Base-by-base conservation (phyloP, 106 monocot species). In the Posidonia australis region DNA sequence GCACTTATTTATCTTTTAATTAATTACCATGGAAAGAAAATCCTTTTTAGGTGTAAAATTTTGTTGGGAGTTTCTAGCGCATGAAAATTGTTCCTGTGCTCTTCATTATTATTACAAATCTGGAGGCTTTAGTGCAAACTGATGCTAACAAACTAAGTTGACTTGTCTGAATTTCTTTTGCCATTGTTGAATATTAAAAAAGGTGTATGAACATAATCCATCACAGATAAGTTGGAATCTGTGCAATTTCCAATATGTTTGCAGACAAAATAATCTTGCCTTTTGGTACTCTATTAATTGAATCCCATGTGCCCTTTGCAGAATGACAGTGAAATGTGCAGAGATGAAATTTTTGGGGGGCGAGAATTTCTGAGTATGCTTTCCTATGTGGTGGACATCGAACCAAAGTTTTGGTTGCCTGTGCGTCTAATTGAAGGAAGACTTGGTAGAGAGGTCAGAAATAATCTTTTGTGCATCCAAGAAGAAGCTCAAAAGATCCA, bases 361-460 rank as follows among this genome's bases (percentile, higher is more conserved):
- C 60, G 52, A 69, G 82, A 78, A 49, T 76, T 76, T 46, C 64
- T 27, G 47, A 96, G 84, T 14, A 72, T 74, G 45, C 76, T 90
- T 51, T 78, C 80, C 4, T 96, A 90, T 67, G 21, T 56, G 25
- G 84, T 96, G 57, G 86, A 90, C 51, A 64, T 90, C 62, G 90
- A 90, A 52, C 94, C 94, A 10, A 96, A 90, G 69, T 70, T 84
- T 10, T 83, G 86, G 94, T 63, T 96, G 22, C 94, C 94, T 21
- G 86, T 90, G 23, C 75, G 70, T 44, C 71, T 96, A 20, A 66
- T 96, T 61, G 94, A 90, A 80, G 86, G 89, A 53, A 89, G 81
- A 67, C 21, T 94, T 51, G 76, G 86, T 53, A 86, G 47, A 46
- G 90, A 96, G 62, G 66, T 96, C 9, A 86, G 82, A 78, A 72